A percentile compares a stretch with the other conserved stretches of the same genome.
Conservation (phyloP, 108 stramenopile genomes). For the Pseudonitzschia pungens region DNA sequence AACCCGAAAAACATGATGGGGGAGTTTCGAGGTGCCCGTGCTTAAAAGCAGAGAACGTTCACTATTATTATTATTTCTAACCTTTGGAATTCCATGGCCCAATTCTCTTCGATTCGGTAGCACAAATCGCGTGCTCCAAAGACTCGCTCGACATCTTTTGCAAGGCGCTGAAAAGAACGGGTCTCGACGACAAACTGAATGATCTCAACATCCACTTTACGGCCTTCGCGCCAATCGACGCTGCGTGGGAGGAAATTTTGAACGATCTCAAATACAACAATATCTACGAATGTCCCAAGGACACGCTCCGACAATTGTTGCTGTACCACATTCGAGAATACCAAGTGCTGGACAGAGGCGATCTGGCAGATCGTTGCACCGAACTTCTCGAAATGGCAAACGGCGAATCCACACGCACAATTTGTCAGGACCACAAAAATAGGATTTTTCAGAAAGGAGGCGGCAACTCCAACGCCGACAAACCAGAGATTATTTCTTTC, state of each 20-base stretch:
- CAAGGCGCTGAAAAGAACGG: not conserved
- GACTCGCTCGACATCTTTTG: not conserved
- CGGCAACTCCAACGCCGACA: not conserved
- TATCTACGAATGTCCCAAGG: not conserved
- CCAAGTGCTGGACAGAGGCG: conserved; percentile 1
- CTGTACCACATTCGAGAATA: not conserved
- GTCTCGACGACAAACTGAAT: not conserved
- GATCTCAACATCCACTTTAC: conserved; percentile 7
- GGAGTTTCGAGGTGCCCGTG: not conserved
- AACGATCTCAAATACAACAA: not conserved
- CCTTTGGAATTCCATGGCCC: not conserved
- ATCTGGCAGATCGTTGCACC: not conserved
- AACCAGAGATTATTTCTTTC: conserved; percentile 7
- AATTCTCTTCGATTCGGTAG: not conserved
- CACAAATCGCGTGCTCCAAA: not conserved
- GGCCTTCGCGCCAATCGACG: conserved; percentile 23
- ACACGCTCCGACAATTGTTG: not conserved
- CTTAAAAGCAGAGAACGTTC: not conserved
- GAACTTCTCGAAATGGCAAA: conserved; percentile 1
- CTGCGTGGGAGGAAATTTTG: conserved; percentile 11
- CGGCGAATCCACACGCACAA: not conserved
- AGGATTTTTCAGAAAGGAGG: conserved; percentile 16
- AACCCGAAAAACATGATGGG: not conserved
- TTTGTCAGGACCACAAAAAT: not conserved
- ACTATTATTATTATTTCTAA: not conserved